Base-by-base conservation (phyloP, 2,329 filamentous ascomycete species). In the Blastomyces silverae region DNA sequence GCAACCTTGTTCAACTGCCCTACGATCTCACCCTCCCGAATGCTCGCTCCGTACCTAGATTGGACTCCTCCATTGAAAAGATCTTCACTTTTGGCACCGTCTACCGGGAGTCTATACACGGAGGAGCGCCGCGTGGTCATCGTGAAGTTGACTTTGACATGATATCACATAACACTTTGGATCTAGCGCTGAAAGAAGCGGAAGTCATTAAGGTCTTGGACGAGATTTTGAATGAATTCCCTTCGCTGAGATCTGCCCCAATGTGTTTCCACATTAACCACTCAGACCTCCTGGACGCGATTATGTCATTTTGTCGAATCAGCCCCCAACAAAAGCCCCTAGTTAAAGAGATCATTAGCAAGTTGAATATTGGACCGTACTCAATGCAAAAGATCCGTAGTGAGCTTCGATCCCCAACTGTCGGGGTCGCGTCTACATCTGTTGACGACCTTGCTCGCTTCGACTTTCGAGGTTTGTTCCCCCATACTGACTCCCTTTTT, bases 121-220 rank as follows among this genome's bases (percentile, higher is more conserved):
- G 91, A 8, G 90, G 91, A 1, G 90, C 96, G 70, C 94, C 94
- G 7, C 84, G 84, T 64, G 89, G 88, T 71, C 89, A 91, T 73
- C 89, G 90, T 11, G 94, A 97, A 73, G 92, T 95, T 2, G 92
- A 97, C 74, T 99, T 97, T 74, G 94, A 99, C 76, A 92, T 99
- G 66, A 84, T 96, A n/a, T 93, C 92, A 0, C 84, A 86, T 56
- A 88, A 92, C 70, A 88, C 89, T 0, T 78, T 92, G 5, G 92
- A 97, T 71, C 80, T 96, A 57, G 89, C 92, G 0, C 77, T 97
- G 64, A 95, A 96, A 72, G 94, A 99, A 76, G 93, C 93, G 0
- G 93, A 97, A 76, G 88, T 92, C 0, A 85, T 99, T 70, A 97
- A 97, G 71, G 92, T 97, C 2, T 80, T 97, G 28, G 94, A 99